Conservation (phyloP, 2,329 filamentous ascomycete genomes). For the Fusarium verrucosum region DNA sequence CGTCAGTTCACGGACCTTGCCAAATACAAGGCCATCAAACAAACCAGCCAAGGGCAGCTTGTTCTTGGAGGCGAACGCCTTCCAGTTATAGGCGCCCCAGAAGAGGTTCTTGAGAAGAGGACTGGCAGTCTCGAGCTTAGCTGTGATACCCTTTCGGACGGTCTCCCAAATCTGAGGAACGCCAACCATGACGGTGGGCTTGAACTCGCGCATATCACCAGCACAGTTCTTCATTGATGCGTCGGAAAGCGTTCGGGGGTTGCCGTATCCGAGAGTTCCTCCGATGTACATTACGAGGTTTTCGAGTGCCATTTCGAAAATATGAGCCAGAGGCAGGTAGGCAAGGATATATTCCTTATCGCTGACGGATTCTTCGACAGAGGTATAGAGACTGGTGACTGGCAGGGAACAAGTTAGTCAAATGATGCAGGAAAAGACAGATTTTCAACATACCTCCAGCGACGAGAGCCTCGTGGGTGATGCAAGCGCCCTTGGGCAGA, state of each 20-base stretch:
- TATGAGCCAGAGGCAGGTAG: conserved; percentile 94
- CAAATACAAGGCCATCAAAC: conserved; percentile 87
- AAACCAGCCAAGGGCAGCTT: conserved; percentile 73
- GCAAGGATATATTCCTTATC: conserved; percentile 83
- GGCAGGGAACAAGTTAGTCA: conserved; percentile 18
- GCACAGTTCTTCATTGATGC: conserved; percentile 86
- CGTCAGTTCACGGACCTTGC: conserved; percentile 88
- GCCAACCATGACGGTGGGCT: conserved; percentile 88
- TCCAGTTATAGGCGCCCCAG: conserved; percentile 70
- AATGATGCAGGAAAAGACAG: neutral
- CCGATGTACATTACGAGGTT: conserved; percentile 90
- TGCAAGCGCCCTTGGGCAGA: conserved; percentile 85
- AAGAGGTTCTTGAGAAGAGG: conserved; percentile 81
- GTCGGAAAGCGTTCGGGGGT: conserved; percentile 88
- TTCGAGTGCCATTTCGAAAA: conserved; percentile 96
- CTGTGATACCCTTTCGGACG: conserved; percentile 91
- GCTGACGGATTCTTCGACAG: conserved; percentile 81
- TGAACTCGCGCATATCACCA: conserved; percentile 92
- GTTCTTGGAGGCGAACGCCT: conserved; percentile 65
- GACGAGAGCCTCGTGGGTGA: conserved; percentile 82
- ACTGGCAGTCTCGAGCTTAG: conserved; percentile 77
- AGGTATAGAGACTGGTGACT: conserved; percentile 81
- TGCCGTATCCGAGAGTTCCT: conserved; percentile 92
- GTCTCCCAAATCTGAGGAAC: conserved; percentile 98
- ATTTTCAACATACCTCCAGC: conserved; percentile 67